Evolutionary conservation across 2,329 filamentous ascomycete species (phyloP).

Genomic region (Dryadomyces sulphureus): DNA sequence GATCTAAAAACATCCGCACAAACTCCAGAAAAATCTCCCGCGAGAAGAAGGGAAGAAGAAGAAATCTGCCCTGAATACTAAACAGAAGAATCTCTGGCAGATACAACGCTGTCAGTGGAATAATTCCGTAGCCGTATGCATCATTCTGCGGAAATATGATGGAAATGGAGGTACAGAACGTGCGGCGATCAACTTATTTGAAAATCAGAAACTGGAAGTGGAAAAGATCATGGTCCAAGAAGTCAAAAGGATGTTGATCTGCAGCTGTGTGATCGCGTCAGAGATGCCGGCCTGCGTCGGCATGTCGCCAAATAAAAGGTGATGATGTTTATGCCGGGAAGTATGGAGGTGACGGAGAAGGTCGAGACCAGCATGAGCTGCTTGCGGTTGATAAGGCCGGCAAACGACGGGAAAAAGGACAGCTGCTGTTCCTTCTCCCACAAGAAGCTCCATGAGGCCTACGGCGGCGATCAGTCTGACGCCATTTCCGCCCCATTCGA

Average conservation of each 20-base stretch:
- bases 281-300: constrained; percentile 3
- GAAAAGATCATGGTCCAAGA: constrained; percentile 2
- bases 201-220: background rate
- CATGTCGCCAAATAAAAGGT: constrained; percentile 3
- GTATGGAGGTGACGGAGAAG: background rate
- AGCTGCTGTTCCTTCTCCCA: background rate
- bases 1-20: no score
- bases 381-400: background rate
- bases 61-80: no score
- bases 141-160: background rate
- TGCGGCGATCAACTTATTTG: constrained; percentile 1
- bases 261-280: constrained; percentile 4
- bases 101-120: background rate
- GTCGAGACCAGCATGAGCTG: background rate
- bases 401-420: background rate
- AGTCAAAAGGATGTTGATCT: constrained; percentile 6
- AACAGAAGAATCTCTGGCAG: background rate
- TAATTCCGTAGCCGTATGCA: background rate
- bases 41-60: no score
- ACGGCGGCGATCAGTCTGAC: no score
- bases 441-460: no score
- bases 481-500: no score
- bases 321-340: background rate
- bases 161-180: constrained; percentile 1
- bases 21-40: no score